Base-by-base conservation (phyloP, 805 yeast species). In the Spathaspora passalidarum region DNA sequence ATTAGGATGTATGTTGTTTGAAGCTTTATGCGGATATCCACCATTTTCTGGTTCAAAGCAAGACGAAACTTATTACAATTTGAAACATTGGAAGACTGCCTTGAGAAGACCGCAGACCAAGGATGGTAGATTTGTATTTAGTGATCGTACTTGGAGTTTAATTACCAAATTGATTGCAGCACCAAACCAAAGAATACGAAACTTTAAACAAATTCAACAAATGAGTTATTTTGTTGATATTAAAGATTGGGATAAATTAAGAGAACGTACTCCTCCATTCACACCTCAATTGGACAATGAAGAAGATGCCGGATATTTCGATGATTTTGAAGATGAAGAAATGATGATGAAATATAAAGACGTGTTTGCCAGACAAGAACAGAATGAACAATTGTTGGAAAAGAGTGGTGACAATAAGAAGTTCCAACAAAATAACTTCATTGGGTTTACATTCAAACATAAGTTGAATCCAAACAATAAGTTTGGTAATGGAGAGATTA, bases 341-440 rank as follows among this genome's bases (percentile, higher is more conserved):
- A 96, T 92, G 63, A 90, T 94, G 98, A 94, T 92, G 50, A 91
- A 94, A 65, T 94, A 94, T 70, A 92, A 94, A 58, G 99, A 94
- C 59, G 99, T 94, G 11, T 84, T 94, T 74, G 95, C 92, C 52
- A 86, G 96, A 68, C 89, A 89, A 57, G 88, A 80, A 22, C 88
- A 86, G 51, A 84, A 88, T 57, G 97, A 91, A 62, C 82, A 76
- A 51, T 67, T 91, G 60, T 86, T 94, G 26, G 91, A 85, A 43
- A 76, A 76, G 37, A 74, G 78, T 46, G 20, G 19, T 5, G 34
- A 9, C 2, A 51, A 54, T 17, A 73, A 51, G 37, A 53, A 52
- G 18, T 50, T 82, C 18, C 81, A 79, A 25, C 61, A 55, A 39
- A 57, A 60, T 46, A 84, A 85, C 57, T 87, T 94, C 62, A 88